Base-by-base conservation (phyloP, 768 basidiomycete genomes). In the Psilocybe sp. region DNA sequence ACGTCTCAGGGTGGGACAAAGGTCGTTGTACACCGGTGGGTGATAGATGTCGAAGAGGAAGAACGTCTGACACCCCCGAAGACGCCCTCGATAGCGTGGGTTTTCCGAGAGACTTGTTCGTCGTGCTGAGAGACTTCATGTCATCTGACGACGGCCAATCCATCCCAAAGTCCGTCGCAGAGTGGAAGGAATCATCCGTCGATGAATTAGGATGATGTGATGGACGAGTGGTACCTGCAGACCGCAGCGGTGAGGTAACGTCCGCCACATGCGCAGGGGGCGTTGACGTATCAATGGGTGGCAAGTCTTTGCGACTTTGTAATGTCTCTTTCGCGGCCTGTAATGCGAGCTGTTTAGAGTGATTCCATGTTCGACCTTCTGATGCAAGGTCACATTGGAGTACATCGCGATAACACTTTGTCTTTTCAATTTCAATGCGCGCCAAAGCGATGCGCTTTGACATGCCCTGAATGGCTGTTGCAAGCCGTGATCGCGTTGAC, bases 401-500 rank as follows among this genome's bases (percentile, higher is more conserved):
- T 10, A 95, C 79, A 42, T 82, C 79, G 15, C 85, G 85, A 64
- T 92, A 85, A 60, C 90, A 89, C n/a, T 71, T 66, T 31, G 89
- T 70, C 60, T 81, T 87, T 56, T 81, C 81, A 42, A 89, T 69
- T n/a, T 89, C 82, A 45, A 96, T 70, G 41, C 92, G 82, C 42
- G 83, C 69, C 53, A 77, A 74, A 58, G 78, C 80, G 43, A 98
- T 69, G 36, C 80, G 77, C 60, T 79, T 84, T 7, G 87, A 81
- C 11, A 87, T 71, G 14, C 68, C 70, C 56, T 84, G 82, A 14
- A 94, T 71, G 2, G 83, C 75, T 18, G 69, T 58, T 18, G 79
- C 69, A 20, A 99, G 76, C 40, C 85, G 80, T 53, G 92, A 89
- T 41, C 94, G 82, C 3, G 94, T 94, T 8, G 84, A 74, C 42